Conservation (phyloP, 2,329 filamentous ascomycete genomes). For the Dactylella cylindrospora region DNA sequence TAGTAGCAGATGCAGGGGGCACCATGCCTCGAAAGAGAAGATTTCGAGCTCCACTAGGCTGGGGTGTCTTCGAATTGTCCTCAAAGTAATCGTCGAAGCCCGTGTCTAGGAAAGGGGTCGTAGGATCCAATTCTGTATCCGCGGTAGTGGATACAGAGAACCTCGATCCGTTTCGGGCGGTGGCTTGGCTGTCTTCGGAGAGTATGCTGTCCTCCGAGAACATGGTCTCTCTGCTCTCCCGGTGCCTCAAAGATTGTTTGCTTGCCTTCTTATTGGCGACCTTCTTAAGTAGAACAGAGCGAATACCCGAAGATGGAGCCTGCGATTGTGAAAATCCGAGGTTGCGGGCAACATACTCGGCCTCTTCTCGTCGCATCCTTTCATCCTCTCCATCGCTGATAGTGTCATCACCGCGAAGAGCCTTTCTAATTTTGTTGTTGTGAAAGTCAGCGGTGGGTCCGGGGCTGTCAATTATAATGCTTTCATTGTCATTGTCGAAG, state of each 20-base stretch:
- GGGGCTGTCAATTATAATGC: conserved; percentile 42
- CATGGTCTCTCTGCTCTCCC: conserved; percentile 40
- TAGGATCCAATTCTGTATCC: conserved; percentile 26
- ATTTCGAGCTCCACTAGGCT: conserved; percentile 27
- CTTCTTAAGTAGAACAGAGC: conserved; percentile 23
- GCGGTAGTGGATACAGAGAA: conserved; percentile 39
- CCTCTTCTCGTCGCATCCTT: conserved; percentile 32
- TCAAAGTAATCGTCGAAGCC: conserved; percentile 39
- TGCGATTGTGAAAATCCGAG: conserved; percentile 40
- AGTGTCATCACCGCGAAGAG: conserved; percentile 16
- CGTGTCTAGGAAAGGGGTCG: conserved; percentile 32
- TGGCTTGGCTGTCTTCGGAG: conserved; percentile 33
- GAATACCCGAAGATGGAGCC: conserved; percentile 13
- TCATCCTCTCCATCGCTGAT: conserved; percentile 26
- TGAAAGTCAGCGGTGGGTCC: conserved; percentile 39
- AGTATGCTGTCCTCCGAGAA: conserved; percentile 39
- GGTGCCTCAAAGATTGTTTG: conserved; percentile 23
- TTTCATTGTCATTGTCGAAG: conserved; percentile 29
- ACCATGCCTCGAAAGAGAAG: conserved; percentile 24
- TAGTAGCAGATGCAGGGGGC: conserved; percentile 19
- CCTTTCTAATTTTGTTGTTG: conserved; percentile 21
- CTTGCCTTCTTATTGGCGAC: conserved; percentile 18
- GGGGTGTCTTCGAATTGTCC: conserved; percentile 40
- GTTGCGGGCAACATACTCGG: conserved; percentile 40
- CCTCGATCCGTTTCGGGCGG: conserved; percentile 22